A percentile compares a stretch with the other conserved stretches of the same genome.
Conservation (phyloP, 2,329 filamentous ascomycete species). For the Emmonsiellopsis sp. region DNA sequence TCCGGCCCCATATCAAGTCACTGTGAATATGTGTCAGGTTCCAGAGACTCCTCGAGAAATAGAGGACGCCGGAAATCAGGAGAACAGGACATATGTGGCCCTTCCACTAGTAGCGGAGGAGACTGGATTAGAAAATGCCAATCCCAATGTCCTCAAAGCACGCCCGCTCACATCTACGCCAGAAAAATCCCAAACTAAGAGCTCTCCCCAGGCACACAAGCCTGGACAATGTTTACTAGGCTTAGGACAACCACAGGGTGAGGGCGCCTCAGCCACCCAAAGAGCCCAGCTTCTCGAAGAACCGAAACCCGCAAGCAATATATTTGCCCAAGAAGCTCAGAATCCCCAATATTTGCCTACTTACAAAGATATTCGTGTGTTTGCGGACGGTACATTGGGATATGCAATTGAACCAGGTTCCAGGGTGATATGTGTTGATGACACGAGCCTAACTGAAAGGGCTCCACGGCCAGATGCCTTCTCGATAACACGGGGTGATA, state of each 20-base stretch:
- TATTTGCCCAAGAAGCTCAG: neutral
- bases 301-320: too few species aligned
- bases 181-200: neutral
- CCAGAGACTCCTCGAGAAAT: too few species aligned
- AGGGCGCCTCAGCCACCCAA: neutral
- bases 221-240: neutral
- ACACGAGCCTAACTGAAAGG: slow-evolving; percentile 8
- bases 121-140: too few species aligned
- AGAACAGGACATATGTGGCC: too few species aligned
- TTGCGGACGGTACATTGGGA: neutral
- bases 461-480: slow-evolving; percentile 17
- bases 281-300: neutral
- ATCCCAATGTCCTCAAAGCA: too few species aligned
- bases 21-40: too few species aligned
- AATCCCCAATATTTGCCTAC: neutral
- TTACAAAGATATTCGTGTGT: slow-evolving; percentile 5
- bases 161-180: too few species aligned
- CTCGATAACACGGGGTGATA: slow-evolving; percentile 18
- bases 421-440: slow-evolving; percentile 6
- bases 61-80: too few species aligned
- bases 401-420: slow-evolving; percentile 6
- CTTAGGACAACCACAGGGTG: neutral
- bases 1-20: too few species aligned
- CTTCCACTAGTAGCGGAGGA: too few species aligned
- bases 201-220: neutral